Percentiles rank a stretch among this genome's conserved stretches.
These are phyloP conservation scores for Anisogramma anomala DNA, from an alignment of 2,329 filamentous ascomycete species.

Conservation along the genomic window DNA sequence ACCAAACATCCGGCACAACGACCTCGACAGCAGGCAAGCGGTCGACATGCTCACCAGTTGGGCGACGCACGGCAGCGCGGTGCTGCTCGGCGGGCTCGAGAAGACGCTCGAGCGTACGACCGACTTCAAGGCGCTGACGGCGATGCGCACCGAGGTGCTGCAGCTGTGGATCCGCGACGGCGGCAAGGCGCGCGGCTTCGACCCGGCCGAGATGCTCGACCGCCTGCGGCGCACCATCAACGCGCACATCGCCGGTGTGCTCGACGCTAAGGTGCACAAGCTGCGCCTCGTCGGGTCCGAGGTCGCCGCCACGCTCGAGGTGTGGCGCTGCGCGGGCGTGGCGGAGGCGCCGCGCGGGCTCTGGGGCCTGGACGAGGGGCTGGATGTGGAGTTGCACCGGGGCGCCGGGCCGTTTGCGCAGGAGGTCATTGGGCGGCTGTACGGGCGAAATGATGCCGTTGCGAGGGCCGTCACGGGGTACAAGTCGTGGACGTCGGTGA, in stretches of 20 bases:
- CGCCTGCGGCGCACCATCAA: slow-evolving; percentile 59
- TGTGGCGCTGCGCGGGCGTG: slow-evolving; percentile 44
- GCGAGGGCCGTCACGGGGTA: slow-evolving; percentile 52
- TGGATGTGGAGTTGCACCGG: slow-evolving; percentile 52
- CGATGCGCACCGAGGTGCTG: slow-evolving; percentile 57
- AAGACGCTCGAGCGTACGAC: slow-evolving; percentile 46
- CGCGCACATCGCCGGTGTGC: slow-evolving; percentile 49
- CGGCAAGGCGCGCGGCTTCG: slow-evolving; percentile 51
- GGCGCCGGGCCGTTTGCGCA: slow-evolving; percentile 59
- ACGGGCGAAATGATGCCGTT: slow-evolving; percentile 60
- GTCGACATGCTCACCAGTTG: slow-evolving; percentile 51
- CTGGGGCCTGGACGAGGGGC: slow-evolving; percentile 54
- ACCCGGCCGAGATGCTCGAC: slow-evolving; percentile 57
- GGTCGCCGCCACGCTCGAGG: slow-evolving; percentile 48
- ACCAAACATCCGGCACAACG: slow-evolving; percentile 76
- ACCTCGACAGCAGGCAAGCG: slow-evolving; percentile 50
- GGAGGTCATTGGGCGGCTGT: slow-evolving; percentile 54
- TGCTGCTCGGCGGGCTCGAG: slow-evolving; percentile 50
- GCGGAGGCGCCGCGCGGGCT: slow-evolving; percentile 43
- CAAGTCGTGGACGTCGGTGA: slow-evolving; percentile 58
- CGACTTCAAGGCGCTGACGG: slow-evolving; percentile 58
- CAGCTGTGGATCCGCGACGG: slow-evolving; percentile 66
- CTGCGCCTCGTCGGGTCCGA: slow-evolving; percentile 55
- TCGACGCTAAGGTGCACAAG: slow-evolving; percentile 51
- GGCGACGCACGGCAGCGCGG: slow-evolving; percentile 48